Base-by-base conservation (phyloP, 2,329 filamentous ascomycete genomes). In the Pestalotiopsis sp. region DNA sequence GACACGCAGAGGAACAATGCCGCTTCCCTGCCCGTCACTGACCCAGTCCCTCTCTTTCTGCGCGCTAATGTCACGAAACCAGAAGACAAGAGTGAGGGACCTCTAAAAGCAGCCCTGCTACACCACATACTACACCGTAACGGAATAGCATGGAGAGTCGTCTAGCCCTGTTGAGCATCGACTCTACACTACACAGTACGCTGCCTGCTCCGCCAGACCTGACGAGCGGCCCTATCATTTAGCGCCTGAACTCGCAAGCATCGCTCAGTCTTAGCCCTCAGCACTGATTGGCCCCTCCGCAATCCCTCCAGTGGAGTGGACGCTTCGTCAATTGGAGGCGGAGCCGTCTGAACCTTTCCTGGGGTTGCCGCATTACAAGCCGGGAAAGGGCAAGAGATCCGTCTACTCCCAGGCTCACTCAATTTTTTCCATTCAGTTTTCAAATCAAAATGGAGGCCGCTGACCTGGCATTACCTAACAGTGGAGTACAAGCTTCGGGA, bases 261-360 rank as follows among this genome's bases (percentile, higher is more conserved):
- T 25, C 20, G 23, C 25, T 38, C 38, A 39, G 57, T 63, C 20
- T 36, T 68, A 66, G 66, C 45, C 62, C 60, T 58, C 23, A 49
- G 68, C 41, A 45, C 27, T 68, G 66, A 70, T 70, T 70, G 68
- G 68, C 68, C 56, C 66, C 68, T 70, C 68, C 68, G 58, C 68
- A 70, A 60, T 41, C 59, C 36, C 59, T 64, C 68, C 45, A 52
- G 68, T 65, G 68, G 68, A 70, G 66, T 61, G 45, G 23, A 58
- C 61, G n/a, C 25, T 20, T 57, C 49, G 60, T 36, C 27, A 49
- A 39, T 45, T 66, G 68, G 61, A 69, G 68, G 68, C 60, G 68
- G 68, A 59, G 49, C 52, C 58, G 58, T 60, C 56, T 45, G 57
- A 57, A 36, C 25, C 31, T 52, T 68, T 60, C 63, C 63, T 65